phyloP scores from a whole-genome alignment of 768 basidiomycete species.

The Erythrobasidium yunnanense region DNA sequence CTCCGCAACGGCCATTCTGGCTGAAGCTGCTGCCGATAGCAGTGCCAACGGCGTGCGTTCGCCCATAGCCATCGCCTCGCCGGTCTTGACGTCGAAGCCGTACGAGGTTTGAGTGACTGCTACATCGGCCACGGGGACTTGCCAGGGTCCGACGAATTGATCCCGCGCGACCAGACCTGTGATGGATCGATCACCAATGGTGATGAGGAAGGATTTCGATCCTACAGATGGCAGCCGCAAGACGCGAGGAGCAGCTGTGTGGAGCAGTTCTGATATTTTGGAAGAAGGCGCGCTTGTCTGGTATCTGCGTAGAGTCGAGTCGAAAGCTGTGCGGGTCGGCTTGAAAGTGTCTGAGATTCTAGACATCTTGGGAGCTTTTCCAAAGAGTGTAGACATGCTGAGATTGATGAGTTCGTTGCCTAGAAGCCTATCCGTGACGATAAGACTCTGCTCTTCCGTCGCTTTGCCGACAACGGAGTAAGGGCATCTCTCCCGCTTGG shows the following conservation, averaged over 20 bases:
- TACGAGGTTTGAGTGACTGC: slow-evolving; percentile 91
- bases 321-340: slow-evolving; percentile 52
- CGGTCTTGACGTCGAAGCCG: slow-evolving; percentile 69
- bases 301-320: slow-evolving; percentile 58
- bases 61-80: slow-evolving; percentile 98
- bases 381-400: slow-evolving; percentile 90
- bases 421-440: slow-evolving; percentile 79
- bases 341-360: slow-evolving; percentile 53
- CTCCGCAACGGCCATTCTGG: slow-evolving; percentile 91
- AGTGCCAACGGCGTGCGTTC: slow-evolving; percentile 90
- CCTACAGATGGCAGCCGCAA: slow-evolving; percentile 83
- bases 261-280: slow-evolving; percentile 42
- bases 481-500: slow-evolving; percentile 79
- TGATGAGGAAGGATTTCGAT: slow-evolving; percentile 95
- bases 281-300: slow-evolving; percentile 40
- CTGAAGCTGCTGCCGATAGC: slow-evolving; percentile 74
- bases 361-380: slow-evolving; percentile 85
- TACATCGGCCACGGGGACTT: slow-evolving; percentile 93
- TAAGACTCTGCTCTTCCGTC: slow-evolving; percentile 64
- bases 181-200: slow-evolving; percentile 88
- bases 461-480: slow-evolving; percentile 84
- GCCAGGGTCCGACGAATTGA: slow-evolving; percentile 99
- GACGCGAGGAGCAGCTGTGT: slow-evolving; percentile 63
- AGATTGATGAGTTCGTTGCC: slow-evolving; percentile 70
- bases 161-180: slow-evolving; percentile 90